A percentile compares a stretch with the other conserved stretches of the same genome.
phyloP scores from a whole-genome alignment of 2,329 filamentous ascomycete genomes.

The Diaporthe caulivora region DNA sequence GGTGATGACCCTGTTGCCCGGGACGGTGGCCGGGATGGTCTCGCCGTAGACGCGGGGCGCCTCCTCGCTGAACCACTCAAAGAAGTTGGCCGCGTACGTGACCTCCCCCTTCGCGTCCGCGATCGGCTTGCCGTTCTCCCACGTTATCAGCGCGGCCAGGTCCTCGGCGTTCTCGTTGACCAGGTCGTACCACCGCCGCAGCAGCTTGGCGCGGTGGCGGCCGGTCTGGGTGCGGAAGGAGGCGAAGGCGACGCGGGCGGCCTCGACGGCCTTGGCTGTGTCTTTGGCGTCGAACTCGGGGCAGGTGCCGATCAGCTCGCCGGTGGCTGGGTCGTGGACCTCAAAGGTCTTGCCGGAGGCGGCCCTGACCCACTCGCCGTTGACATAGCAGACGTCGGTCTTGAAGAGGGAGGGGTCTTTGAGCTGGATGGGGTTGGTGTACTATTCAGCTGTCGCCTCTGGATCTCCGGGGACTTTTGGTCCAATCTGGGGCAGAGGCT shows the following conservation, averaged over 20 bases:
- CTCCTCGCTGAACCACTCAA: conserved; percentile 87
- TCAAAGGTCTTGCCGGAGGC: conserved; percentile 93
- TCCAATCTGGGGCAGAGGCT: background rate
- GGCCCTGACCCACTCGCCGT: conserved; percentile 91
- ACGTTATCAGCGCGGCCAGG: conserved; percentile 84
- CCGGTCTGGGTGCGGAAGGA: conserved; percentile 79
- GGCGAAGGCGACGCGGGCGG: conserved; percentile 82
- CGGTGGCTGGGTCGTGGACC: conserved; percentile 86
- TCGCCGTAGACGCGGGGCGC: conserved; percentile 81
- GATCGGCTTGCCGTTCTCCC: conserved; percentile 90
- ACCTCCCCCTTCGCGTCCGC: conserved; percentile 81
- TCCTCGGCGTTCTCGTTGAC: conserved; percentile 84
- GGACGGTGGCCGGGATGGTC: conserved; percentile 76
- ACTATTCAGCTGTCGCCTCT: background rate
- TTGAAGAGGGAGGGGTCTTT: conserved; percentile 87
- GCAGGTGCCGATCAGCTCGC: conserved; percentile 82
- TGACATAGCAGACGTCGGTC: conserved; percentile 84
- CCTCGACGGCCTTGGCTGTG: conserved; percentile 82
- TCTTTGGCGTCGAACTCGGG: conserved; percentile 87
- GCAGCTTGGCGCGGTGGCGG: conserved; percentile 78
- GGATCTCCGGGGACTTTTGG: background rate
- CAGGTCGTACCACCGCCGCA: conserved; percentile 86
- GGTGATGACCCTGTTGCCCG: conserved; percentile 81
- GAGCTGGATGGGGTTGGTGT: conserved; percentile 63
- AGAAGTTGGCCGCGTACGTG: conserved; percentile 79